A percentile compares a stretch with the other conserved stretches of the same genome.
Evolutionary conservation across 176 grass and related monocot species (phyloP).

Genomic region (Alopecurus myosuroides): DNA sequence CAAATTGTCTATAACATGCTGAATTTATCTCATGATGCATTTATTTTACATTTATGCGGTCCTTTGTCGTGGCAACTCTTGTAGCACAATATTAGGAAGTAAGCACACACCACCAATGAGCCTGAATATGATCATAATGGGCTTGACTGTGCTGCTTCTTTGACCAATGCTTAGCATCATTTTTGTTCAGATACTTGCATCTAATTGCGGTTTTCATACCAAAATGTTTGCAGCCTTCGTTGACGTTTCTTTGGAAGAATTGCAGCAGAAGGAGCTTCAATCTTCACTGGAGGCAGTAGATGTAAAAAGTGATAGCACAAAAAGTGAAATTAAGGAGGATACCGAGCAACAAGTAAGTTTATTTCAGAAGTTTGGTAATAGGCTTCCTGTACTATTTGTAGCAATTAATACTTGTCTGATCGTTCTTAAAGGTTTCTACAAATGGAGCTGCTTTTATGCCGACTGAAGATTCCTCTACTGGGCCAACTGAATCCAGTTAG

Average conservation of each 20-base stretch:
- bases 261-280: constrained; percentile 59
- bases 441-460: constrained; percentile 78
- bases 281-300: constrained; percentile 53
- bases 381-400: background rate
- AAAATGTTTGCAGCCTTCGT: constrained; percentile 77
- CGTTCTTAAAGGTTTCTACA: constrained; percentile 47
- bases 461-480: constrained; percentile 37
- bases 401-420: constrained; percentile 17
- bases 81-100: constrained; percentile 18
- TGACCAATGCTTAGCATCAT: background rate
- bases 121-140: constrained; percentile 1
- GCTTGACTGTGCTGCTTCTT: background rate
- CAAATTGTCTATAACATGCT: constrained; percentile 1
- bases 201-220: background rate
- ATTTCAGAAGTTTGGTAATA: constrained; percentile 1
- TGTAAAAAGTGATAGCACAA: constrained; percentile 30
- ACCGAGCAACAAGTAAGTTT: constrained; percentile 53
- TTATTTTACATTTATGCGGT: background rate
- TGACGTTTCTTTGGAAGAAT: constrained; percentile 87
- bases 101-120: background rate
- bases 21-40: background rate
- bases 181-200: constrained; percentile 21
- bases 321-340: constrained; percentile 41
- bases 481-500: constrained; percentile 66
- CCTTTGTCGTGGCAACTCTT: constrained; percentile 10